A percentile compares a stretch with the other conserved stretches of the same genome.
Conservation (phyloP, 2,329 filamentous ascomycete genomes). For the Talaromyces sp. region DNA sequence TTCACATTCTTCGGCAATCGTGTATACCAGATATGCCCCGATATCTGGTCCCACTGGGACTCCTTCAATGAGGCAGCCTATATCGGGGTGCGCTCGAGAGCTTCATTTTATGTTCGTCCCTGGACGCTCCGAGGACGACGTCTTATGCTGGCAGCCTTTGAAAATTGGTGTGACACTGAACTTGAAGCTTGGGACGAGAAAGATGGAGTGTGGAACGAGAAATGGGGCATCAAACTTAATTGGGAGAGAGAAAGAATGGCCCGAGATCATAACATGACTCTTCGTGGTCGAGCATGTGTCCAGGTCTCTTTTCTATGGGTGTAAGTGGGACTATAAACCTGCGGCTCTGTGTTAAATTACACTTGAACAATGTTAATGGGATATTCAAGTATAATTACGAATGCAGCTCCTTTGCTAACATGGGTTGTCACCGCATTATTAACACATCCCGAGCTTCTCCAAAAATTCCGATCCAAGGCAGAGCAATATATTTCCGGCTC, state of each 20-base stretch:
- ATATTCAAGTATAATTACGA: constrained; percentile 12
- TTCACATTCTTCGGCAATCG: constrained; percentile 16
- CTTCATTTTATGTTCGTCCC: constrained; percentile 8
- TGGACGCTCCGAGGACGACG: constrained; percentile 6
- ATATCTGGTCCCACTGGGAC: constrained; percentile 13
- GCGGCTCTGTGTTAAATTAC: background rate
- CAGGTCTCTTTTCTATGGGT: constrained; percentile 18
- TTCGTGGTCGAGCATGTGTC: constrained; percentile 14
- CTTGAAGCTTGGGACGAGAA: constrained; percentile 13
- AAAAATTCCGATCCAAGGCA: constrained; percentile 2
- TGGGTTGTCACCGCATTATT: constrained; percentile 13
- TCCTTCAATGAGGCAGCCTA: constrained; percentile 15
- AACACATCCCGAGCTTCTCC: constrained; percentile 9
- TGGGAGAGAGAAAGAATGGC: constrained; percentile 17
- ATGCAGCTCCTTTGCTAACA: constrained; percentile 16
- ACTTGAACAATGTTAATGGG: background rate
- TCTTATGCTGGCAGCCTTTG: constrained; percentile 12
- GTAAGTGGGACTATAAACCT: constrained; percentile 8
- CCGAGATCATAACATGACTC: constrained; percentile 13
- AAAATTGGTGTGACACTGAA: constrained; percentile 14
- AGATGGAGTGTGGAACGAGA: constrained; percentile 13
- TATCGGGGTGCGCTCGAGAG: constrained; percentile 14
- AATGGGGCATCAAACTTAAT: constrained; percentile 17
- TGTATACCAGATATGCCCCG: constrained; percentile 6
- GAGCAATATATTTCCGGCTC: constrained; percentile 5